A percentile compares a stretch with the other conserved stretches of the same genome.
phyloP scores from a whole-genome alignment of 2,329 filamentous ascomycete species.

The Fusarium brevicatenulatum region DNA sequence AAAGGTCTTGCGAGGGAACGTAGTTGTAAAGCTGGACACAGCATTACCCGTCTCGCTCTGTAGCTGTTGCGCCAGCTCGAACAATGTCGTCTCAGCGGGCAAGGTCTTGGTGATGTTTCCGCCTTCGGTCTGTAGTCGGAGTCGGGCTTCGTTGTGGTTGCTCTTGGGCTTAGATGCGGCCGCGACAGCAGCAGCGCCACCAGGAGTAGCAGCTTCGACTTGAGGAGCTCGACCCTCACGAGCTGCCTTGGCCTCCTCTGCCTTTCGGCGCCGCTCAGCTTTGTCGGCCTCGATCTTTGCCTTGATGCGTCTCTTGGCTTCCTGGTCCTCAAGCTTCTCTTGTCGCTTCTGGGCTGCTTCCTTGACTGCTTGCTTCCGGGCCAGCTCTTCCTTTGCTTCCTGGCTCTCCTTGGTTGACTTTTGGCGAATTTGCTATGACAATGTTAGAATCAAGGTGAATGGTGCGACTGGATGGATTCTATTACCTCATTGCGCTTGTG shows the following conservation, averaged over 20 bases:
- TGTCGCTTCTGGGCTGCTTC: slow-evolving; percentile 86
- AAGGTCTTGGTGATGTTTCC: slow-evolving; percentile 89
- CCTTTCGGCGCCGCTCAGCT: slow-evolving; percentile 84
- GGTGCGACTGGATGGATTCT: fast-evolving
- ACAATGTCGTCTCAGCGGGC: slow-evolving; percentile 88
- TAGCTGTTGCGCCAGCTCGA: slow-evolving; percentile 86
- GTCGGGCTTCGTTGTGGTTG: slow-evolving; percentile 80
- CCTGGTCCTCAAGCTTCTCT: slow-evolving; percentile 87
- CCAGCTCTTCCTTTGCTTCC: slow-evolving; percentile 88
- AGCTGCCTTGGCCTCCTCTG: slow-evolving; percentile 84
- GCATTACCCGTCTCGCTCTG: slow-evolving; percentile 74
- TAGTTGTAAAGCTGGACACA: slow-evolving; percentile 83
- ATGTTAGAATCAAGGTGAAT: background rate
- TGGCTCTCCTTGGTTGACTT: slow-evolving; percentile 92
- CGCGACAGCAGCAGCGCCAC: slow-evolving; percentile 59
- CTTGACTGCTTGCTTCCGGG: slow-evolving; percentile 90
- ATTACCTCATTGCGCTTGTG: slow-evolving; percentile 84
- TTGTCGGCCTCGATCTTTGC: slow-evolving; percentile 96
- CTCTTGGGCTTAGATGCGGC: slow-evolving; percentile 69
- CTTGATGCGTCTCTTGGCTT: slow-evolving; percentile 88
- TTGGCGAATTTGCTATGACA: slow-evolving; percentile 71
- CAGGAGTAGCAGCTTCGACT: slow-evolving; percentile 56
- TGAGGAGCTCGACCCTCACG: slow-evolving; percentile 77
- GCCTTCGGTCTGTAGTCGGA: slow-evolving; percentile 78
- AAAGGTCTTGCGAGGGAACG: slow-evolving; percentile 87